Evolutionary conservation across 2,329 filamentous ascomycete species (phyloP), one percentile per base, ranked within the genome.

Genomic region (Fusarium ambrosium): DNA sequence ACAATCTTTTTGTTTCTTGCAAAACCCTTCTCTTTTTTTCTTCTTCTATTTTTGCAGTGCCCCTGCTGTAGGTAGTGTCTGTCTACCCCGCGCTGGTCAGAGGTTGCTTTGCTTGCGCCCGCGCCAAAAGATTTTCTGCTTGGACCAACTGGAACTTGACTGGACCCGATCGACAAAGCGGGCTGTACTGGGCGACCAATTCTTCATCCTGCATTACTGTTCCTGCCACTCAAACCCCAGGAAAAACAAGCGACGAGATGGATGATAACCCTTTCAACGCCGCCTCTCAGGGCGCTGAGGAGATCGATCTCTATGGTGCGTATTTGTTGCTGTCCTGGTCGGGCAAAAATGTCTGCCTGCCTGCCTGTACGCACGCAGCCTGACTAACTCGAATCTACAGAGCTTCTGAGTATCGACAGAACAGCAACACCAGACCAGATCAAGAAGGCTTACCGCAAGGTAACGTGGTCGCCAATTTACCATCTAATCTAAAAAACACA

Each of bases 381-480:
- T 69, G 45, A 55, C 70, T 77, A 53, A 77, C 70, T 62, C 53
- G 36, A 37, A 16, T 75, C 41, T 64, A 48, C 80, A 97, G 95
- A 92, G 86, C 88, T 98, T 78, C 91, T 98, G 72, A 93, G 91
- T 69, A 89, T 98, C 78, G 87, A 92, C 62, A 93, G 89, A 82
- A 86, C 86, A 71, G 94, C 95, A 62, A 92, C 88, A 71, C 92
- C 93, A 79, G 90, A 93, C 66, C 94, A 98, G 79, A 93, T 98
- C 85, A 97, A 97, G 84, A 98, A 98, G 85, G 95, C 95, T 71
- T 98, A 98, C 86, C 93, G 96, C 86, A 98, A 97, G 90, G 95
- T 95, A 78, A 78, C 78, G 85, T 81, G 62, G n/a, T 64, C 56
- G 64, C 66, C 32, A 66, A 11, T 27, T 29, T n/a, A n/a, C 61